Conservation (phyloP, 768 basidiomycete genomes). For the Rhodotorula sphaerocarpa region DNA sequence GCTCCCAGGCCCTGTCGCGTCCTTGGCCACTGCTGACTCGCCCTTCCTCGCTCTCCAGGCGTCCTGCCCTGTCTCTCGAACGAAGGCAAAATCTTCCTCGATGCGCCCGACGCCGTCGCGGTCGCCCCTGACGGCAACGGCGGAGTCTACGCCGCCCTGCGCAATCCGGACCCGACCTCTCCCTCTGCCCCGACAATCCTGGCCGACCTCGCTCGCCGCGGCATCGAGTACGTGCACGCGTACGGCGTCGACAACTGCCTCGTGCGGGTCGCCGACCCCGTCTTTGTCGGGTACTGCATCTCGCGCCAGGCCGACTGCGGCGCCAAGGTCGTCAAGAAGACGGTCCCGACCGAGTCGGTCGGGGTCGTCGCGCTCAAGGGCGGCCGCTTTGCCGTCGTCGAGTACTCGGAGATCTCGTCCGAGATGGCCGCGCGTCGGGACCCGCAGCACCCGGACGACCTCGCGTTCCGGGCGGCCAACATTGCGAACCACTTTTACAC, state of each 20-base stretch:
- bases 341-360: constrained; percentile 76
- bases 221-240: constrained; percentile 78
- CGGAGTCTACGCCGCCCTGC: constrained; percentile 85
- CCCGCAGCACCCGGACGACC: constrained; percentile 52
- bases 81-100: constrained; percentile 87
- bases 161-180: constrained; percentile 46
- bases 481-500: constrained; percentile 99
- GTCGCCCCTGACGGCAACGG: constrained; percentile 98
- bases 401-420: constrained; percentile 89
- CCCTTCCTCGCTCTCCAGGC: constrained; percentile 53
- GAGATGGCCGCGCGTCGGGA: constrained; percentile 66
- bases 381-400: constrained; percentile 82
- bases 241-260: constrained; percentile 99
- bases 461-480: constrained; percentile 88
- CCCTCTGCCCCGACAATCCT: constrained; percentile 64
- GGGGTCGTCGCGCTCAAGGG: constrained; percentile 83
- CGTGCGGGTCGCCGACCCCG: constrained; percentile 90
- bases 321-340: constrained; percentile 91
- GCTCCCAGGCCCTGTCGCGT: not conserved
- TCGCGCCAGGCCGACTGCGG: constrained; percentile 79
- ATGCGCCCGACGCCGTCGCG: constrained; percentile 67
- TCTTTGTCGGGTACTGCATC: constrained; percentile 93
- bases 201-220: constrained; percentile 65
- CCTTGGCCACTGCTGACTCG: not conserved
- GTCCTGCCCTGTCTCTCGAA: constrained; percentile 88